Base-by-base conservation (phyloP, 2,329 filamentous ascomycete species). In the Hypocreales sp. region DNA sequence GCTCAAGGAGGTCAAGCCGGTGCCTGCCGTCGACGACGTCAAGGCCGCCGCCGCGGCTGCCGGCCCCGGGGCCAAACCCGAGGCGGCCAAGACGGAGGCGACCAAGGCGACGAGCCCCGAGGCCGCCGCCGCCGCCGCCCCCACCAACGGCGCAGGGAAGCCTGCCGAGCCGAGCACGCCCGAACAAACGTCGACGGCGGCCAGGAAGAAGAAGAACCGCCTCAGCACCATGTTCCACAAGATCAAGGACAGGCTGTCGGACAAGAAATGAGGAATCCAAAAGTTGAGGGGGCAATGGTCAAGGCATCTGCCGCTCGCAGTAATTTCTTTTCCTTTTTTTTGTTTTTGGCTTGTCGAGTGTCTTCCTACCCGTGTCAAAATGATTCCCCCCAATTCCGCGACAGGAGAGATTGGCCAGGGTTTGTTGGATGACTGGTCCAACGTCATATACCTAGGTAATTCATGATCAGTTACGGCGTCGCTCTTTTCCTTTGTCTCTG, bases 161-260 rank as follows among this genome's bases (percentile, higher is more conserved):
- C 24, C 31, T 14, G 20, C 39, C 15, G 31, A 39, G 31, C 26
- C 33, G 9, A n/a, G 26, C 37, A 44, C 42, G 37, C 26, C 44
- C 13, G 31, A 33, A 8, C 39, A 40, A 27, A 15, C 34, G 11
- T 15, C 49, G 11, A 35, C 48, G 29, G 52, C 57, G 11, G 61
- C 70, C 27, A 72, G 69, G 56, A 79, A 77, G 61, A 76, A 74
- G 61, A 74, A 72, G 59, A 60, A 68, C 50, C 62, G 73, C 29
- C 41, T 75, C 32, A 78, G 72, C 50, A 54, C 62, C 28, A 65
- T 79, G 40, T 68, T 79, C 45, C 57, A 52, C 51, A 70, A 66
- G 55, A 42, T 70, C 41, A 64, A 63, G 51, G 45, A 53, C 39
- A 69, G 55, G 50, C 37, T 56, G 31, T 45, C 48, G 25, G 45